Base-by-base conservation (phyloP, 768 basidiomycete genomes). In the Russula earlei region DNA sequence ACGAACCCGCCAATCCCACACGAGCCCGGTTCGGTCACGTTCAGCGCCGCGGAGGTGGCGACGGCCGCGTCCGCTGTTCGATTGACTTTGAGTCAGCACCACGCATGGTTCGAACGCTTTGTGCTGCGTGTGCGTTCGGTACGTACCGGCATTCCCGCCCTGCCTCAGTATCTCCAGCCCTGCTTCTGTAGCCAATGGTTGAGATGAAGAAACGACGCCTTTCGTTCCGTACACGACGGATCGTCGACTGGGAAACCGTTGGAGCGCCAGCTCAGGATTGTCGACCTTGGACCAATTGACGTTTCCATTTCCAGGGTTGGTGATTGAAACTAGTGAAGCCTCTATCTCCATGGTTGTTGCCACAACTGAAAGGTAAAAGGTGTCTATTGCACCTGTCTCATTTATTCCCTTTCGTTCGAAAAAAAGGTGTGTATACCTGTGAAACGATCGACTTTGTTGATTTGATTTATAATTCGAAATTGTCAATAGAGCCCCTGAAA, bases 121-220 rank as follows among this genome's bases (percentile, higher is more conserved):
- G n/a, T n/a, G n/a, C 27, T 20, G 15, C 29, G 14, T 20, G 10
- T 10, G 9, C 24, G 22, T 36, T n/a, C 27, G 48, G 43, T 5
- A 58, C 74, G 45, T 66, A 89, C 91, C 94, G 63, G 95, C 95
- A 73, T 99, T 99, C 49, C 96, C 96, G 12, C 96, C 96, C 68
- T 85, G 87, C 51, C 84, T 77, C 24, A 99, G 73, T 61, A 99
- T 88, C 70, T 96, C 92, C 29, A 98, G 69, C 0, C 95, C 96
- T 17, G 91, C 94, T 66, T 89, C 86, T 15, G 85, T 84, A 1
- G 96, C 96, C 37, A 92, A 75, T 46, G 96, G 91, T 66, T 99
- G 96, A 24, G 89, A 87, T 27, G 85, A 86, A 8, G 91, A 81
- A 4, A 97, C 87, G 33, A 95, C 72, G 7, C 94, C 69, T 55